phyloP scores from a whole-genome alignment of 345 rosid species.

The Eucalyptus regnans region DNA sequence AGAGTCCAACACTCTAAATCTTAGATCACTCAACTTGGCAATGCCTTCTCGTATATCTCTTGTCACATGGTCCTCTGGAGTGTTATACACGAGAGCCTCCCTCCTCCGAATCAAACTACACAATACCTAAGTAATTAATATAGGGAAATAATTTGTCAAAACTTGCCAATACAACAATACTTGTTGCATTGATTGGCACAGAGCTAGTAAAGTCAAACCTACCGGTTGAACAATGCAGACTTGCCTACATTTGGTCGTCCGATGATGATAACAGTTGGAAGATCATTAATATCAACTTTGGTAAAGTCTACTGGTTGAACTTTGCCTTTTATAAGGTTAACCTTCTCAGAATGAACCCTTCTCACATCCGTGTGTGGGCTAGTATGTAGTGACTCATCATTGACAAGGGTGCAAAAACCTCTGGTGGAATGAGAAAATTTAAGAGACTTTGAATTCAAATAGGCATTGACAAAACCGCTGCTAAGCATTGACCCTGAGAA shows the following conservation, averaged over 20 bases:
- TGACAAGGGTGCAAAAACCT: constrained; percentile 23
- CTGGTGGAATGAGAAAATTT: background rate
- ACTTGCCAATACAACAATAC: background rate
- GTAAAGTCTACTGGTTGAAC: constrained; percentile 49
- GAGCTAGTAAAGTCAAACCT: background rate
- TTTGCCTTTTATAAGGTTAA: background rate
- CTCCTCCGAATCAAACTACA: constrained; percentile 77
- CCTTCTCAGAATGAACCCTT: background rate
- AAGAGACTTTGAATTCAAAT: background rate
- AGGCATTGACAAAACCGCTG: background rate
- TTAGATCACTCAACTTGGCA: constrained; percentile 76
- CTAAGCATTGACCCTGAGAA: background rate
- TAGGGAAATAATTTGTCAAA: background rate
- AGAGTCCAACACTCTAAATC: constrained; percentile 84
- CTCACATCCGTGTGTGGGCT: background rate
- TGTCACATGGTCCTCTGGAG: constrained; percentile 91
- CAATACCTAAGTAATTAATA: background rate
- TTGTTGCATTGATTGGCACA: background rate
- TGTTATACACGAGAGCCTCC: constrained; percentile 90
- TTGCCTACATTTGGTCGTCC: constrained; percentile 98
- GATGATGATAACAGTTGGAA: constrained; percentile 78
- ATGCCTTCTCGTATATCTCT: constrained; percentile 91
- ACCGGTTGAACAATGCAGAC: constrained; percentile 91
- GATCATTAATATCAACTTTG: constrained; percentile 36
- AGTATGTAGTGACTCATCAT: background rate